Percentiles rank a stretch among this genome's conserved stretches.
These are phyloP conservation scores for Amborella trichopoda DNA, from an alignment of 164 flowering plant species.

Conservation along the genomic window DNA sequence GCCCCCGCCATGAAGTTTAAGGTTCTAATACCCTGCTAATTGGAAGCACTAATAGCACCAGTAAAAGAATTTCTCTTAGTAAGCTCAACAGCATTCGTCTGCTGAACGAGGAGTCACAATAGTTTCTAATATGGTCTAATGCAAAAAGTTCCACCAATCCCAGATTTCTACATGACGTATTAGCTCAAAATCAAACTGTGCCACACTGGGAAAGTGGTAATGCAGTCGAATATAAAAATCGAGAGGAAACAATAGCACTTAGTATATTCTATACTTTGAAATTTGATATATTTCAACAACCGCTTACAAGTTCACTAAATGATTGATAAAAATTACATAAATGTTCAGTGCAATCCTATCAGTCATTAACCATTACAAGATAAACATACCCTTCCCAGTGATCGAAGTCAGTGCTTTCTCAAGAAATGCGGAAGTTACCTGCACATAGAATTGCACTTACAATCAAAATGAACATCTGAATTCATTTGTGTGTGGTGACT, in stretches of 20 bases:
- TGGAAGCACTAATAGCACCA: too few species aligned
- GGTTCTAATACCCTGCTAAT: too few species aligned
- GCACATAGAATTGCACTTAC: slow-evolving; percentile 2
- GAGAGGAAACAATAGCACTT: background rate
- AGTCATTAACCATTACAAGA: background rate
- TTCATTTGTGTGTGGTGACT: background rate
- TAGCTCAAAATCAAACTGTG: too few species aligned
- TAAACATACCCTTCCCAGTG: slow-evolving; percentile 21
- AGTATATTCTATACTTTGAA: background rate
- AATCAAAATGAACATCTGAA: background rate
- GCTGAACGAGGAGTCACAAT: too few species aligned
- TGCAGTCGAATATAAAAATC: slow-evolving; percentile 1
- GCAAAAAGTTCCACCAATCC: too few species aligned
- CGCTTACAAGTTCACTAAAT: background rate
- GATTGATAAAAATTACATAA: background rate
- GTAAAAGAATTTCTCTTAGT: too few species aligned
- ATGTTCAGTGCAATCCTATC: background rate
- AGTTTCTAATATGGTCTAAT: too few species aligned
- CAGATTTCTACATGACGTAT: too few species aligned
- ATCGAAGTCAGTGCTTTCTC: slow-evolving; percentile 26
- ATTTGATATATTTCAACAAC: background rate
- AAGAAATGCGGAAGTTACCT: slow-evolving; percentile 36
- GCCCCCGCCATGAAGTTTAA: too few species aligned
- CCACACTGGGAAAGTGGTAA: too few species aligned
- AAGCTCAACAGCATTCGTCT: too few species aligned